These are phyloP conservation scores for Paramecium biaurelia DNA, from an alignment of 73 alveolate genomes.

Conservation along the genomic window DNA sequence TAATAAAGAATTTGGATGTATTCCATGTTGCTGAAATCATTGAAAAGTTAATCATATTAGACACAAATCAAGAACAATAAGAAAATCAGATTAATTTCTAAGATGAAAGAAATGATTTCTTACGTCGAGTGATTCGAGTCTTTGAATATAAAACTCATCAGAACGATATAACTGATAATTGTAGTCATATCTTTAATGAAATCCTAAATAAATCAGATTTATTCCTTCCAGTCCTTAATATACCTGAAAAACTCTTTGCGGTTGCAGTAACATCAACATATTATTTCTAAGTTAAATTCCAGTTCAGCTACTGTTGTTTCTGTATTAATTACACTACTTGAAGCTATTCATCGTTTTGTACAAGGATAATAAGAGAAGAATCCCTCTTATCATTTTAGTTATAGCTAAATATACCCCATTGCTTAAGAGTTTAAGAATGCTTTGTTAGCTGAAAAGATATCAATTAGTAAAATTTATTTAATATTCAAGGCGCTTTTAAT, in stretches of 20 bases:
- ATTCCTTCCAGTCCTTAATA: neutral
- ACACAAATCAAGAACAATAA: neutral
- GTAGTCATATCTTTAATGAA: neutral
- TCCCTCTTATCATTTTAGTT: neutral
- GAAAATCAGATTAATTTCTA: neutral
- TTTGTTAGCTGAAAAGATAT: neutral
- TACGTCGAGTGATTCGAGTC: neutral
- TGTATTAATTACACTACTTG: neutral
- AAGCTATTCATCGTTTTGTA: neutral
- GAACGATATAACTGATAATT: slow-evolving; percentile 1
- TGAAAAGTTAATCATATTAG: neutral
- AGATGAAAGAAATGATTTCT: neutral
- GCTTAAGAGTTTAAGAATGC: neutral
- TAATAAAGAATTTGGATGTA: slow-evolving; percentile 32
- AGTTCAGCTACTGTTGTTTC: neutral
- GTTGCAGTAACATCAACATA: neutral
- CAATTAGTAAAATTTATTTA: neutral
- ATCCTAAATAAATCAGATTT: neutral
- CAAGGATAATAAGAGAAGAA: neutral
- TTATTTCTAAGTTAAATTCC: neutral
- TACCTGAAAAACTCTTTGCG: neutral
- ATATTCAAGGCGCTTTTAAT: neutral
- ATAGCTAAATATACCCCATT: neutral
- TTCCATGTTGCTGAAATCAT: slow-evolving; percentile 8
- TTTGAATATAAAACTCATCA: neutral